Conservation (phyloP, 2,329 filamentous ascomycete genomes). For the Fusarium abutilonis region DNA sequence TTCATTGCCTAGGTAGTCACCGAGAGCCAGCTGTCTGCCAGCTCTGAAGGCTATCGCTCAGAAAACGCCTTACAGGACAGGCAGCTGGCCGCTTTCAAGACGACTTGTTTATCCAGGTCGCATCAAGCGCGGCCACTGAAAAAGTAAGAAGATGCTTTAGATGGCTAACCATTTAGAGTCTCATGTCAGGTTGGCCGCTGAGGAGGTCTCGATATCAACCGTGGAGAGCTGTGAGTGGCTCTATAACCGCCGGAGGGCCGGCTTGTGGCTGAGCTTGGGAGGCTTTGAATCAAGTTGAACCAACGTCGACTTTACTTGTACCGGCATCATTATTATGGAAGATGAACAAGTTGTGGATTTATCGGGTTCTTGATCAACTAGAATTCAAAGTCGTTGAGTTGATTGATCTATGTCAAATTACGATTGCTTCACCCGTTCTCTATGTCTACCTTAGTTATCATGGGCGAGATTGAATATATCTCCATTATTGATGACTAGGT, state of each 20-base stretch:
- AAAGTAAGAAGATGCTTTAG: conserved; percentile 1
- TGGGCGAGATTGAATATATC: too few species aligned
- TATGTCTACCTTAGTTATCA: too few species aligned
- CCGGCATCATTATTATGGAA: neutral
- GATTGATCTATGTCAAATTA: too few species aligned
- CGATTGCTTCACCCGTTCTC: neutral
- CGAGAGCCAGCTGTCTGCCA: conserved; percentile 7
- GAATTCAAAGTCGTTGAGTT: too few species aligned
- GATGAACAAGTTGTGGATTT: neutral
- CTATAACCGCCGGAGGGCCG: conserved; percentile 33
- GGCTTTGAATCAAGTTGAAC: conserved; percentile 37
- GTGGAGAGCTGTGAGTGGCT: conserved; percentile 38
- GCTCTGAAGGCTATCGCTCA: conserved; percentile 8
- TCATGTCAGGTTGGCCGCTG: conserved; percentile 15
- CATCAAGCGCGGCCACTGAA: conserved; percentile 21
- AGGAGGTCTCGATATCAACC: conserved; percentile 28
- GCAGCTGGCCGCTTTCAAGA: conserved; percentile 4
- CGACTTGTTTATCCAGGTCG: conserved; percentile 12
- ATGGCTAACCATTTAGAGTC: conserved; percentile 10
- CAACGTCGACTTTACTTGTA: conserved; percentile 14
- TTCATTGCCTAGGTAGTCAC: too few species aligned
- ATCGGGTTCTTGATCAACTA: neutral
- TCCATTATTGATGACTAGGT: too few species aligned
- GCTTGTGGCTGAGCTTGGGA: conserved; percentile 39
- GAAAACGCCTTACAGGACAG: conserved; percentile 41